Evolutionary conservation across 805 yeast species (phyloP).

Genomic region (Barnettozyma californica): DNA sequence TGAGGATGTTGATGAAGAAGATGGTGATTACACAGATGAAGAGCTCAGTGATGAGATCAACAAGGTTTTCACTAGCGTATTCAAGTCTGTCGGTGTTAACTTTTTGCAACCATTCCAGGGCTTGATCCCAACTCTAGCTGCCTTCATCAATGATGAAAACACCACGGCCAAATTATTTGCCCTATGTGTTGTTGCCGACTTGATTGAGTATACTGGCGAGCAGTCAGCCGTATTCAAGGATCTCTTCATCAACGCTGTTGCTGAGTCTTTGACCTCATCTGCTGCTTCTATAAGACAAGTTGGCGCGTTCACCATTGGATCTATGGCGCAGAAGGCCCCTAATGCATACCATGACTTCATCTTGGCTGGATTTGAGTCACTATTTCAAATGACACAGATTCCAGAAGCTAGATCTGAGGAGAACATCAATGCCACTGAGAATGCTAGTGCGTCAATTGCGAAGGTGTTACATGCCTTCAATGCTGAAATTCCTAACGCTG

Average conservation of each 20-base stretch:
- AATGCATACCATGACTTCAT: constrained; percentile 54
- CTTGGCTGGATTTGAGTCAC: constrained; percentile 64
- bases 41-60: constrained; percentile 84
- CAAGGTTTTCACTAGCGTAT: constrained; percentile 63
- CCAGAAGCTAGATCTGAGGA: constrained; percentile 87
- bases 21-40: constrained; percentile 81
- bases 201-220: constrained; percentile 75
- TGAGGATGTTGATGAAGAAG: constrained; percentile 82
- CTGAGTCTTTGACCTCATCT: constrained; percentile 60
- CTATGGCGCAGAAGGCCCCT: constrained; percentile 80
- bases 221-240: constrained; percentile 60
- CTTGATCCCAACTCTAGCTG: constrained; percentile 56
- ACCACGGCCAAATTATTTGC: constrained; percentile 72
- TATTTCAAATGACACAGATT: constrained; percentile 64
- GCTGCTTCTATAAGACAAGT: constrained; percentile 80
- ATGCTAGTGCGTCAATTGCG: constrained; percentile 76
- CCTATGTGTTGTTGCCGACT: constrained; percentile 71
- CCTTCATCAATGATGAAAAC: constrained; percentile 60
- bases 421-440: constrained; percentile 82
- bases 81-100: constrained; percentile 52
- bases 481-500: constrained; percentile 52
- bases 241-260: constrained; percentile 55
- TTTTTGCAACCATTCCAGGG: constrained; percentile 63
- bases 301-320: constrained; percentile 80
- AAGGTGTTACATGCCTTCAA: constrained; percentile 68